phyloP scores from a whole-genome alignment of 805 yeast species.

The Lipomyces starkeyi region DNA sequence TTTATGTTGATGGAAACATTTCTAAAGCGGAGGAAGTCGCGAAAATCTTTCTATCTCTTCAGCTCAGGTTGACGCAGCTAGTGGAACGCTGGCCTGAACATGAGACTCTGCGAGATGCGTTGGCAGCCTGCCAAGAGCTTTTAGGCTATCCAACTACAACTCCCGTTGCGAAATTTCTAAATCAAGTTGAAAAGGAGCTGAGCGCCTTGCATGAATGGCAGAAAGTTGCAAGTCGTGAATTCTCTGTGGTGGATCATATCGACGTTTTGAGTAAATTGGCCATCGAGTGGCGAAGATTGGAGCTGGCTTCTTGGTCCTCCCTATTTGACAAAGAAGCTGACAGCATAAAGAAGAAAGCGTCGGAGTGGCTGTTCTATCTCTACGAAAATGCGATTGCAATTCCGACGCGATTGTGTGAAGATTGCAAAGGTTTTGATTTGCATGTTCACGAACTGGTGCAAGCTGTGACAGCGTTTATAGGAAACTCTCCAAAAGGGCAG shows the following conservation, averaged over 20 bases:
- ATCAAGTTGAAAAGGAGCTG: conserved; percentile 85
- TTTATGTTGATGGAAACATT: conserved; percentile 69
- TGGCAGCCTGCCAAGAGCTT: conserved; percentile 68
- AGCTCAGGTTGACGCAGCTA: conserved; percentile 53
- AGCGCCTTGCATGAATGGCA: conserved; percentile 91
- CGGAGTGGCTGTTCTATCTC: conserved; percentile 91
- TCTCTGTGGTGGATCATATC: conserved; percentile 62
- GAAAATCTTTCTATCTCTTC: conserved; percentile 45
- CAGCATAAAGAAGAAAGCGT: conserved; percentile 55
- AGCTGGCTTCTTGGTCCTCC: conserved; percentile 82
- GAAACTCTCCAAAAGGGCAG: conserved; percentile 80
- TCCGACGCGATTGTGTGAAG: conserved; percentile 45
- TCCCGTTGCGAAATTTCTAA: conserved; percentile 78
- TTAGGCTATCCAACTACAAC: conserved; percentile 64
- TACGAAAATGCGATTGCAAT: conserved; percentile 68
- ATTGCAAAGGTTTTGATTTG: conserved; percentile 46
- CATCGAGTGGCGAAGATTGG: conserved; percentile 90
- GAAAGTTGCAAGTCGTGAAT: conserved; percentile 81
- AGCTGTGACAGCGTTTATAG: conserved; percentile 75
- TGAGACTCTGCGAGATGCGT: conserved; percentile 76
- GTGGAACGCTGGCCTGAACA: conserved; percentile 91
- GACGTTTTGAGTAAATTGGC: conserved; percentile 69
- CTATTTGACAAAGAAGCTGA: conserved; percentile 70
- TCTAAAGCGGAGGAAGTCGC: conserved; percentile 68
- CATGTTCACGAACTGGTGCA: conserved; percentile 52